Conservation (phyloP, 371 early-diverging fungal genomes). For the Entomophthora muscae region DNA sequence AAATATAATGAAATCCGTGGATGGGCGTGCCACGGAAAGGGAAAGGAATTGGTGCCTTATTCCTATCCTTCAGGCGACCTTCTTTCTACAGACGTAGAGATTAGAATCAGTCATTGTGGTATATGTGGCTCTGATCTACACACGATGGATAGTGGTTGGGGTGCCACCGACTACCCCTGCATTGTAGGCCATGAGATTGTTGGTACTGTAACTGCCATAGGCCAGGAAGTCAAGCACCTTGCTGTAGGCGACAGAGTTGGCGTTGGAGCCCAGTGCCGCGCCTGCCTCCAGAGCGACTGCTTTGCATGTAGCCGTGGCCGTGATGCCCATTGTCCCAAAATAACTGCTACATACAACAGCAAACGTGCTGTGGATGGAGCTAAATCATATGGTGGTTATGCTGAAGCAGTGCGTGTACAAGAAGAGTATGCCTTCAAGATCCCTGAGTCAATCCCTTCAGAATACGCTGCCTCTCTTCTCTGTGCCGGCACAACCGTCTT, state of each 20-base stretch:
- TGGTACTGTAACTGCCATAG: conserved; percentile 37
- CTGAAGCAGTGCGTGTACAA: conserved; percentile 23
- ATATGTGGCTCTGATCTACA: conserved; percentile 43
- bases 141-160: conserved; percentile 42
- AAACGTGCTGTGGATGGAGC: background rate
- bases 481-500: conserved; percentile 59
- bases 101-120: conserved; percentile 28
- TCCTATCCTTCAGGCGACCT: too few species aligned
- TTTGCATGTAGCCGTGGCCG: conserved; percentile 54
- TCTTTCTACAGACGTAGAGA: conserved; percentile 38
- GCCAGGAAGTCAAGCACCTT: conserved; percentile 23
- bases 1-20: too few species aligned
- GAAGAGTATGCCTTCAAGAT: conserved; percentile 27
- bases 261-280: conserved; percentile 35
- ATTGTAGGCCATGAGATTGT: conserved; percentile 68
- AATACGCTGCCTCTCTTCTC: conserved; percentile 24
- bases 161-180: conserved; percentile 14
- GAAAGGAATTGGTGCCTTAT: too few species aligned
- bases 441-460: conserved; percentile 25
- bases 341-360: conserved; percentile 18
- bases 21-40: too few species aligned
- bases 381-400: conserved; percentile 26
- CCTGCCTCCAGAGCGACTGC: conserved; percentile 24
- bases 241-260: conserved; percentile 62
- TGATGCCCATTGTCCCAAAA: conserved; percentile 35